phyloP scores from a whole-genome alignment of 176 grass and related monocot genomes.

The Avena atlantica region DNA sequence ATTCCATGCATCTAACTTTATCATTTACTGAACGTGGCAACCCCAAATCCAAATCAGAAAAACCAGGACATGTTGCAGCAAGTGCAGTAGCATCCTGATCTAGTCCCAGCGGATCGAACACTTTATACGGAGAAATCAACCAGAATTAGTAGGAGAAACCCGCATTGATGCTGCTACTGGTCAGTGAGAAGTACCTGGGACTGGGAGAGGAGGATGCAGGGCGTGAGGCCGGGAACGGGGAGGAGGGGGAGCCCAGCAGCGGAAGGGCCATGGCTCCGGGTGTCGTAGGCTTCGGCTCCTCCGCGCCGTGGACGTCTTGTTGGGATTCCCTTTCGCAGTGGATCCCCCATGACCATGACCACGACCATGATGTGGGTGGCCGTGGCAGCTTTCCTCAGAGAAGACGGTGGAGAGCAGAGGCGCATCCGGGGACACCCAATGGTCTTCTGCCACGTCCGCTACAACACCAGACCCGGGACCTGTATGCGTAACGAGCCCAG shows the following conservation, averaged over 20 bases:
- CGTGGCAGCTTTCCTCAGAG: not conserved
- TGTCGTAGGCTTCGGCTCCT: not conserved
- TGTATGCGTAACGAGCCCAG: too few relatives aligned
- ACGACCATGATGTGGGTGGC: constrained; percentile 12
- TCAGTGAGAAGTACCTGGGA: constrained; percentile 8
- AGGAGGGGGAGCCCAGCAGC: not conserved
- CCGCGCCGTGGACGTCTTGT: not conserved
- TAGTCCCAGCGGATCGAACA: not conserved
- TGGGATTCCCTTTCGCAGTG: not conserved
- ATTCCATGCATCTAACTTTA: not conserved
- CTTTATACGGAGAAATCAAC: not conserved
- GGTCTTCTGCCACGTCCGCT: constrained; percentile 2
- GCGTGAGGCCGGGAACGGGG: not conserved
- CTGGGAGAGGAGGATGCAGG: not conserved
- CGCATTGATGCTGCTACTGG: not conserved
- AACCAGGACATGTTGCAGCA: not conserved
- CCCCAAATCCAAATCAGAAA: not conserved
- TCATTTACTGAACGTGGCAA: not conserved
- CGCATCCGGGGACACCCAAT: constrained; percentile 35
- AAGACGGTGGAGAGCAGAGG: not conserved
- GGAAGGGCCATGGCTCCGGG: constrained; percentile 31
- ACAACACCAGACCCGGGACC: too few relatives aligned
- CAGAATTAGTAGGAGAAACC: not conserved
- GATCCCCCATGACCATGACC: not conserved
- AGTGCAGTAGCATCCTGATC: not conserved